Evolutionary conservation across 768 basidiomycete genomes (phyloP).

Genomic region (Naganishia onofrii): DNA sequence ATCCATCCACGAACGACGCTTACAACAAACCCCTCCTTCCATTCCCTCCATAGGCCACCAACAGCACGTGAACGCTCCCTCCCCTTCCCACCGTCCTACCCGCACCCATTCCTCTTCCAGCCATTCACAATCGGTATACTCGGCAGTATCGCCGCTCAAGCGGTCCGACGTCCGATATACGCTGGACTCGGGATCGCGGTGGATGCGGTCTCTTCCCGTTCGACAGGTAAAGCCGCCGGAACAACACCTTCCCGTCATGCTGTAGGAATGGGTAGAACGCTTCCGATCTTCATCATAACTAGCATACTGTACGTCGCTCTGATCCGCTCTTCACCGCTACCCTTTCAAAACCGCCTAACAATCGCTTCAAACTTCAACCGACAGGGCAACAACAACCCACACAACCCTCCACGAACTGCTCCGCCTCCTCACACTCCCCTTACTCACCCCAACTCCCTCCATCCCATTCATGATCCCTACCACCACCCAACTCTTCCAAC

Average conservation of each 20-base stretch:
- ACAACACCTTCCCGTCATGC: neutral
- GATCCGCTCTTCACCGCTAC: too few relatives aligned
- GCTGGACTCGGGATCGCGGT: slow-evolving; percentile 31
- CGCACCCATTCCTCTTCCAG: slow-evolving; percentile 43
- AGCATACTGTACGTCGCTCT: slow-evolving; percentile 2
- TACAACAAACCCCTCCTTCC: too few relatives aligned
- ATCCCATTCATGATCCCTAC: neutral
- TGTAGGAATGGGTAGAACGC: slow-evolving; percentile 27
- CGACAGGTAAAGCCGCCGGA: neutral
- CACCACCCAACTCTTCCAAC: slow-evolving; percentile 30
- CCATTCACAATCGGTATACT: slow-evolving; percentile 47
- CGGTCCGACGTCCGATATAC: slow-evolving; percentile 43
- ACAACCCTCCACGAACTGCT: slow-evolving; percentile 44
- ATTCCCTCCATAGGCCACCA: too few relatives aligned
- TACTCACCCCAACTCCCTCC: slow-evolving; percentile 42
- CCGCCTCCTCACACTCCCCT: slow-evolving; percentile 40
- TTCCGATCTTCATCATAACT: neutral
- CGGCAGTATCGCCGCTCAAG: slow-evolving; percentile 45
- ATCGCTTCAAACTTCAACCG: neutral
- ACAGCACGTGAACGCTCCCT: slow-evolving; percentile 35
- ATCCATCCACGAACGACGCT: too few relatives aligned
- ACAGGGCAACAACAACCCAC: slow-evolving; percentile 34
- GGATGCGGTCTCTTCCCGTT: neutral
- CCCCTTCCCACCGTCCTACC: slow-evolving; percentile 41
- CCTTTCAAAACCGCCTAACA: neutral